phyloP scores from a whole-genome alignment of 768 basidiomycete genomes.

The Mycena belliarum region DNA sequence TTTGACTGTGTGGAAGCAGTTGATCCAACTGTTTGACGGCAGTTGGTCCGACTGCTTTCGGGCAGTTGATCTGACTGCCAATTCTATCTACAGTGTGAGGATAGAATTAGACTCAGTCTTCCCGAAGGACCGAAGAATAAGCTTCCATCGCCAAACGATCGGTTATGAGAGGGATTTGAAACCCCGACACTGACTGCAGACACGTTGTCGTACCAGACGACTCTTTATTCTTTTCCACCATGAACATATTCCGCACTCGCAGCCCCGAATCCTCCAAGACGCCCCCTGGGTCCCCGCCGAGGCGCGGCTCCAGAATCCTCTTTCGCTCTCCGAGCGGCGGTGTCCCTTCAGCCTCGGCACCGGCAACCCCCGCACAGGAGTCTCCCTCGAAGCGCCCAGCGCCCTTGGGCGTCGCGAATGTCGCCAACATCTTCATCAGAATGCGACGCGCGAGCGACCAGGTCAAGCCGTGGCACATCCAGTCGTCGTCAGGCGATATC shows the following conservation, averaged over 20 bases:
- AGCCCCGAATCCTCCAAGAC: conserved; percentile 5
- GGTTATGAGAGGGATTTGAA: not conserved
- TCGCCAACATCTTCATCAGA: conserved; percentile 58
- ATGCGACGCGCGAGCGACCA: conserved; percentile 42
- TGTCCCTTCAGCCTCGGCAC: not conserved
- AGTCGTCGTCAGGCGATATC: conserved; percentile 37
- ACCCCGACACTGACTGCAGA: not conserved
- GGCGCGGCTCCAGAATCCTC: not conserved
- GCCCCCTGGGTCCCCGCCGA: conserved; percentile 7
- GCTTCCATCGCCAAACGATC: not conserved
- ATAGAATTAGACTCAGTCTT: too few species aligned
- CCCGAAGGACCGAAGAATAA: not conserved
- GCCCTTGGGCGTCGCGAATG: conserved; percentile 35
- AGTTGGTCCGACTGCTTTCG: too few species aligned
- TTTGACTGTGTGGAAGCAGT: too few species aligned
- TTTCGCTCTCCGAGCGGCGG: conserved; percentile 5
- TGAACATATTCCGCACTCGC: conserved; percentile 14
- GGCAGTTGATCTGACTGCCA: too few species aligned
- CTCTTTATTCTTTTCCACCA: conserved; percentile 10
- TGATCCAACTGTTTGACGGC: too few species aligned
- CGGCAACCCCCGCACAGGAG: not conserved
- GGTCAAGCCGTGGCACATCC: conserved; percentile 30
- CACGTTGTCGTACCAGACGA: conserved; percentile 1
- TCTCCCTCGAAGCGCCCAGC: conserved; percentile 19
- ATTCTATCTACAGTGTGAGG: too few species aligned